These are phyloP conservation scores for Lichtheimia ornata DNA, from an alignment of 371 early-diverging fungal species.

Conservation along the genomic window DNA sequence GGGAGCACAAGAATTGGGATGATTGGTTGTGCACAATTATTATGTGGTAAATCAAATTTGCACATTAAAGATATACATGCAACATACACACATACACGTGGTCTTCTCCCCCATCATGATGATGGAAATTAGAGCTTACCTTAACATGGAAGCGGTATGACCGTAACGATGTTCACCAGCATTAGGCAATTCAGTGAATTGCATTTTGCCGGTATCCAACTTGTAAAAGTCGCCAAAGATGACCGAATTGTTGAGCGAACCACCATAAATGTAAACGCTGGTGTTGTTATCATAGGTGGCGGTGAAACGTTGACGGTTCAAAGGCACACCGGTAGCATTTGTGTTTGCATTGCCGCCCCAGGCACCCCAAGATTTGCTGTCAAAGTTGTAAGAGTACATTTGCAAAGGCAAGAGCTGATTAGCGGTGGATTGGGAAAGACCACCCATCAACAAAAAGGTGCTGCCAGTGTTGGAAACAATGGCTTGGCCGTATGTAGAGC, in stretches of 20 bases:
- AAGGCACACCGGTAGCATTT: conserved; percentile 15
- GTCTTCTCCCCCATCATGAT: conserved; percentile 3
- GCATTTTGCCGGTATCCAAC: conserved; percentile 19
- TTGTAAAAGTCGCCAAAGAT: conserved; percentile 30
- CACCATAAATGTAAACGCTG: conserved; percentile 39
- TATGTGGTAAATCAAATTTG: conserved; percentile 8
- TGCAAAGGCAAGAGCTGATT: conserved; percentile 19
- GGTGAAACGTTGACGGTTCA: conserved; percentile 26
- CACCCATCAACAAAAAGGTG: conserved; percentile 24
- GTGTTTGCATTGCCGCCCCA: conserved; percentile 4
- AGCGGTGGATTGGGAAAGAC: conserved; percentile 7
- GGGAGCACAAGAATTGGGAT: background rate
- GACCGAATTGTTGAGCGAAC: conserved; percentile 16
- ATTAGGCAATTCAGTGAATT: conserved; percentile 18
- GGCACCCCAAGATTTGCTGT: conserved; percentile 18
- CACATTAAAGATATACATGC: conserved; percentile 5
- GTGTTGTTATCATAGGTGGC: conserved; percentile 23
- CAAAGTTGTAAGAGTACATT: conserved; percentile 23
- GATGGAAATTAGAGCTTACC: conserved; percentile 25
- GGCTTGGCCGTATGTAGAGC: conserved; percentile 25
- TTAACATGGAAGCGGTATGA: conserved; percentile 40
- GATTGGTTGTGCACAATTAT: background rate
- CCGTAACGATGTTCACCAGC: conserved; percentile 27
- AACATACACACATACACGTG: conserved; percentile 1
- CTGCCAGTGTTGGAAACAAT: conserved; percentile 20